Evolutionary conservation across 2,329 filamentous ascomycete genomes (phyloP), one percentile per base, ranked within the genome.

Genomic region (Ophiostoma sp.): DNA sequence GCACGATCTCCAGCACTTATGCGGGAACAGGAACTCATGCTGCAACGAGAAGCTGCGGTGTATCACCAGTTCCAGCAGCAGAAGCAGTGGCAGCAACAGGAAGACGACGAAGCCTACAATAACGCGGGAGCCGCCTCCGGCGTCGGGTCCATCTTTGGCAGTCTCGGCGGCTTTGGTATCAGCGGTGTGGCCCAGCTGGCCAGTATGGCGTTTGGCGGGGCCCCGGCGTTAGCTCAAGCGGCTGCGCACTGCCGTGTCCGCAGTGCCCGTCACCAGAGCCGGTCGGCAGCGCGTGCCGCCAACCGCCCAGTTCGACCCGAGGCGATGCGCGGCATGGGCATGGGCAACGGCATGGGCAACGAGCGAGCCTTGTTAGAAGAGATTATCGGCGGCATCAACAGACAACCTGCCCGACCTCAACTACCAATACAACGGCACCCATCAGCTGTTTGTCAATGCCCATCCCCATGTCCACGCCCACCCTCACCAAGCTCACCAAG

Each of bases 391-490:
- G 19, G 22, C 25, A 33, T n/a, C 55, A 77, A 79, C 64, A 3
- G 78, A 74, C 36, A 77, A 81, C 74, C 59, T 75, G 6, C 79
- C 79, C 22, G 75, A 80, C 70, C 78, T 82, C 70, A 79, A 82
- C 76, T 82, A 82, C 74, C 74, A 76, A 39, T 76, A 73, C 11
- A 80, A 80, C 63, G 78, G 82, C 80, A 22, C 17, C 36, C 3
- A n/a, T n/a, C n/a, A n/a, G n/a, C n/a, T 28, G 8, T 4, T 19
- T 25, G 50, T 15, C 22, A 25, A 55, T 55, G 50, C 50, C 50
- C 31, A 48, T 55, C 25, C 7, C n/a, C n/a, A n/a, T n/a, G n/a
- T n/a, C n/a, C n/a, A n/a, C n/a, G n/a, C n/a, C n/a, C n/a, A n/a
- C n/a, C n/a, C n/a, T n/a, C n/a, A n/a, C n/a, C n/a, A n/a, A n/a